A percentile compares a stretch with the other conserved stretches of the same genome.
phyloP scores from a whole-genome alignment of 805 yeast species.

The Ogataea thermomethanolica region DNA sequence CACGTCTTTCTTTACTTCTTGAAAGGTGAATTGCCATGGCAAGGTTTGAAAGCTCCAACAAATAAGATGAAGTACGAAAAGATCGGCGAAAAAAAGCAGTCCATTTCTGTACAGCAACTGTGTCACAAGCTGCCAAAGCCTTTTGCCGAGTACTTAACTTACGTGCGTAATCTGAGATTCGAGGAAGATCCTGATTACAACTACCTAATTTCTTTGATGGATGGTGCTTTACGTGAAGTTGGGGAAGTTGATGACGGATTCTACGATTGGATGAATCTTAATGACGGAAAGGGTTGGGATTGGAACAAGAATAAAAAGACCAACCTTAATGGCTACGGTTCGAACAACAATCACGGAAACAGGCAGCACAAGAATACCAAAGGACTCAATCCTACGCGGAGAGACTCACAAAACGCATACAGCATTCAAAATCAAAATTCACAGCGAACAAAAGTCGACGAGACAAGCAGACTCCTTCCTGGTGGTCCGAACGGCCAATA shows the following conservation, averaged over 20 bases:
- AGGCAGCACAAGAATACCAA: conserved; percentile 20
- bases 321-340: conserved; percentile 77
- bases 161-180: conserved; percentile 65
- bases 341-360: conserved; percentile 29
- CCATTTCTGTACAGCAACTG: conserved; percentile 59
- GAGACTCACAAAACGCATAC: conserved; percentile 23
- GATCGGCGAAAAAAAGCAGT: conserved; percentile 76
- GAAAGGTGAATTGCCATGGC: conserved; percentile 84
- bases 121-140: conserved; percentile 66
- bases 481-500: conserved; percentile 12
- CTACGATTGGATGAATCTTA: conserved; percentile 80
- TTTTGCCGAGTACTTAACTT: conserved; percentile 68
- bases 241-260: conserved; percentile 62
- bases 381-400: conserved; percentile 17
- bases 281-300: conserved; percentile 82
- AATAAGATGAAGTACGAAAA: conserved; percentile 79
- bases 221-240: conserved; percentile 52
- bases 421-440: conserved; percentile 18
- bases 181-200: conserved; percentile 81
- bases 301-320: conserved; percentile 71
- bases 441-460: conserved; percentile 15
- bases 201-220: conserved; percentile 58
- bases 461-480: conserved; percentile 18
- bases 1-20: conserved; percentile 79
- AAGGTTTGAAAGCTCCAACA: conserved; percentile 85